A percentile compares a stretch with the other conserved stretches of the same genome.
phyloP scores from a whole-genome alignment of 2,329 filamentous ascomycete species.

The Hymenotorrendiella dingleyae region DNA sequence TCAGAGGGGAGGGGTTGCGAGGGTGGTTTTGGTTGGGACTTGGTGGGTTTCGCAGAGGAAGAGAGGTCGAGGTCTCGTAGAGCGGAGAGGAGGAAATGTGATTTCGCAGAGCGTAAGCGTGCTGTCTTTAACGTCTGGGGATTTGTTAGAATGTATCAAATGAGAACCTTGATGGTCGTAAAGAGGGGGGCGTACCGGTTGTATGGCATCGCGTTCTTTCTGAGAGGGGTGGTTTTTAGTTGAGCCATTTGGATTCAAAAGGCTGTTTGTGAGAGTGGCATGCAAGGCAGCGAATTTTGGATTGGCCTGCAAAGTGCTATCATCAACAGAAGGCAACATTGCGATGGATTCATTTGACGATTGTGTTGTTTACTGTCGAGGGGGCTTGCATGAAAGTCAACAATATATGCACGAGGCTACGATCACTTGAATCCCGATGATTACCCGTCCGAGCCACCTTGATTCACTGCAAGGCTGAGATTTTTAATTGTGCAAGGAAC shows the following conservation, averaged over 20 bases:
- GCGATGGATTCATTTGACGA: too few species aligned
- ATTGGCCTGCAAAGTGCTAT: conserved; percentile 47
- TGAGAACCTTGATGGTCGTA: neutral
- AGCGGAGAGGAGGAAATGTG: conserved; percentile 45
- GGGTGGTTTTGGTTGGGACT: conserved; percentile 14
- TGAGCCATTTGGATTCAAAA: conserved; percentile 53
- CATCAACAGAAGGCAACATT: conserved; percentile 56
- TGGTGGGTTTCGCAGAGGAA: conserved; percentile 15
- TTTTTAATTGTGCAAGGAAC: too few species aligned
- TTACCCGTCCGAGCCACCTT: too few species aligned
- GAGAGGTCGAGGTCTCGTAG: conserved; percentile 39
- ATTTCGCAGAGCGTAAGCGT: conserved; percentile 43
- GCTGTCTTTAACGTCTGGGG: conserved; percentile 43
- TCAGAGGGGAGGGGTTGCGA: conserved; percentile 34
- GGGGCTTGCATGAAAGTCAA: too few species aligned
- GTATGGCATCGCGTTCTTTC: conserved; percentile 37
- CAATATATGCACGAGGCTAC: too few species aligned
- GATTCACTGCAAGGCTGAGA: too few species aligned
- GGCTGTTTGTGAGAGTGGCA: conserved; percentile 43
- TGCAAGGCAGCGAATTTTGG: conserved; percentile 57
- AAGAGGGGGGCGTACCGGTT: neutral
- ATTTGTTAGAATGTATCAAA: neutral
- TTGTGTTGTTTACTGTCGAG: too few species aligned
- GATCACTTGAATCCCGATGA: too few species aligned
- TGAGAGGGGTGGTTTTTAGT: conserved; percentile 46